Evolutionary conservation across 108 stramenopile genomes (phyloP), one percentile per base, ranked within the genome.

Genomic region (Cyclotella choctawhatcheeana): DNA sequence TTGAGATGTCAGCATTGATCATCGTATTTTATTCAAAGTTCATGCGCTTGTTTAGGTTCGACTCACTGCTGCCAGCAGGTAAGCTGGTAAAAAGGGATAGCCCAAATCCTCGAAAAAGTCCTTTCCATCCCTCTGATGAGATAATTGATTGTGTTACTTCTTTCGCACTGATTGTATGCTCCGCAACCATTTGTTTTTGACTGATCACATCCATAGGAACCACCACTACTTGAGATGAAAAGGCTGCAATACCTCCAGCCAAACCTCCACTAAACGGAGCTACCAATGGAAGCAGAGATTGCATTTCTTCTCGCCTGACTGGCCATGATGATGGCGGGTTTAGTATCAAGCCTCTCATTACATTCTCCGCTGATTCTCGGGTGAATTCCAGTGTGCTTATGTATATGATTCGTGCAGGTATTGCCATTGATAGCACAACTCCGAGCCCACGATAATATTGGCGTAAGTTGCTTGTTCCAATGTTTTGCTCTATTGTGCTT

Each of bases 141-240:
- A 84, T 45, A 30, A 82, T 67, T 43, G 76, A 20, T 44, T 60
- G 67, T 16, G 52, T 58, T 0, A 84, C 81, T 13, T 58, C 44
- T 13, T 48, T 2, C 20, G 77, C 76, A 61, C 73, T 78, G 40
- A 60, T 33, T 2, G 64, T 32, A 45, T 54, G 34, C 25, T 74
- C 69, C 70, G 76, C 70, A 0, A 86, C 71, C 79, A 86, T 86
- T 77, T 77, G 70, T 35, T 71, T 77, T 67, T 86, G 85, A 16
- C 83, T 81, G 44, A 86, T 74, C 1, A 86, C 80, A 69, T 86
- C 85, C 85, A 86, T 86, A 3, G 85, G 85, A 2, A 86, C 85
- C 12, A 82, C 83, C 16, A 86, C 59, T 0, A 74, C 14, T 65
- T 86, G 85, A 12, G 83, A 70, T 17, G 80, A 70, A n/a, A 84